These are phyloP conservation scores for Aspergillus carbonarius DNA, from an alignment of 2,329 filamentous ascomycete species.

Conservation along the genomic window DNA sequence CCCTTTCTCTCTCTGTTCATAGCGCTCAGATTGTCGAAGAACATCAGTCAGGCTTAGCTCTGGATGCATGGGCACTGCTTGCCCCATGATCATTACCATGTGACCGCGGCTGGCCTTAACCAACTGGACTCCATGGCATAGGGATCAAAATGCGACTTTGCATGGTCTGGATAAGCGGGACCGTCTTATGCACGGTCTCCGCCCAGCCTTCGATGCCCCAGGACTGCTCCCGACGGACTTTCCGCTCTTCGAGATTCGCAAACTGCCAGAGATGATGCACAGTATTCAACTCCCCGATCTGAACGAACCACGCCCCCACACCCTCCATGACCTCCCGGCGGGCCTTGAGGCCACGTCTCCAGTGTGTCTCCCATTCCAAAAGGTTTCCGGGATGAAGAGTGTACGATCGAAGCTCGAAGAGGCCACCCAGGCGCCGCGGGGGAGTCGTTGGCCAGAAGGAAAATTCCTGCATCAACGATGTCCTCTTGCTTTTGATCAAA, in stretches of 20 bases:
- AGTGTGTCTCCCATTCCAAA: slow-evolving; percentile 98
- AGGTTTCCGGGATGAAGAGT: slow-evolving; percentile 93
- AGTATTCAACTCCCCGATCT: slow-evolving; percentile 95
- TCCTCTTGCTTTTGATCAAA: slow-evolving; percentile 81
- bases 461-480: slow-evolving; percentile 98
- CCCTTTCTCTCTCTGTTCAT: not conserved
- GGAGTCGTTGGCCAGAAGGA: slow-evolving; percentile 98
- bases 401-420: slow-evolving; percentile 96
- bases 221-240: slow-evolving; percentile 85
- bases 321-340: slow-evolving; percentile 97
- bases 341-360: slow-evolving; percentile 87
- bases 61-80: not conserved
- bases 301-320: slow-evolving; percentile 96
- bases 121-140: slow-evolving; percentile 94
- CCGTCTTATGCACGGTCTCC: slow-evolving; percentile 96
- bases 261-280: slow-evolving; percentile 99
- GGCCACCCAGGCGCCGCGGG: slow-evolving; percentile 81
- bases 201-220: slow-evolving; percentile 96
- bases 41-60: slow-evolving; percentile 1
- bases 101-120: slow-evolving; percentile 47
- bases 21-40: slow-evolving; percentile 2
- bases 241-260: slow-evolving; percentile 91
- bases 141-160: slow-evolving; percentile 90
- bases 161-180: slow-evolving; percentile 95
- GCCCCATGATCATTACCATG: slow-evolving; percentile 8